Conservation (phyloP, 305 asterid genomes). For the Rubia occidens region DNA sequence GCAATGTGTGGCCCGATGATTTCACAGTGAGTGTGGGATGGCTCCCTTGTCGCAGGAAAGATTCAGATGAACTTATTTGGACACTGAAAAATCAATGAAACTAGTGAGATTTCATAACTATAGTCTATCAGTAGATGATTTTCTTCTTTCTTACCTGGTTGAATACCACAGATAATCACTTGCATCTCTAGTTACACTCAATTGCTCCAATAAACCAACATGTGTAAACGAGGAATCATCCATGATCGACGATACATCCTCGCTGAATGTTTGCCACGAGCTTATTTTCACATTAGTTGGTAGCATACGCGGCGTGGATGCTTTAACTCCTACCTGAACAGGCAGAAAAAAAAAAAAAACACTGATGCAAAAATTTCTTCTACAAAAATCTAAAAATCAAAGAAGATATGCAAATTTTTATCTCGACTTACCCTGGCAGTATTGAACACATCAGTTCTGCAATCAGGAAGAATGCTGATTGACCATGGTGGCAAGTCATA, state of each 20-base stretch:
- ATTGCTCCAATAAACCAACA: conserved; percentile 73
- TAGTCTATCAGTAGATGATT: not conserved
- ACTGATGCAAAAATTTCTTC: not conserved
- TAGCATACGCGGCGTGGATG: conserved; percentile 47
- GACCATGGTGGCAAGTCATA: conserved; percentile 96
- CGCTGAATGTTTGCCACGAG: conserved; percentile 74
- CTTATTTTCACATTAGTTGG: conserved; percentile 35
- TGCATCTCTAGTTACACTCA: conserved; percentile 78
- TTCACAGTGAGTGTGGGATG: conserved; percentile 50
- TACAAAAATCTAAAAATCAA: not conserved
- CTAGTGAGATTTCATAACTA: not conserved
- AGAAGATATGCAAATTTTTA: not conserved
- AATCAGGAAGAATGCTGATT: conserved; percentile 83
- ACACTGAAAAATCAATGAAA: conserved; percentile 36
- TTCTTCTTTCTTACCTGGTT: conserved; percentile 48
- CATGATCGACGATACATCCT: conserved; percentile 44
- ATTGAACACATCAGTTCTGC: conserved; percentile 58
- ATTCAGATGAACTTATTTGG: conserved; percentile 53
- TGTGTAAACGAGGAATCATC: conserved; percentile 53
- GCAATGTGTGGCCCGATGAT: conserved; percentile 80
- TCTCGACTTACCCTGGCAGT: conserved; percentile 64
- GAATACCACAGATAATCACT: conserved; percentile 93
- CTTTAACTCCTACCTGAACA: conserved; percentile 44
- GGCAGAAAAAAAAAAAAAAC: not conserved
- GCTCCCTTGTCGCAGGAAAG: conserved; percentile 53